Conservation (phyloP, 106 monocot species). For the Allium cepa region DNA sequence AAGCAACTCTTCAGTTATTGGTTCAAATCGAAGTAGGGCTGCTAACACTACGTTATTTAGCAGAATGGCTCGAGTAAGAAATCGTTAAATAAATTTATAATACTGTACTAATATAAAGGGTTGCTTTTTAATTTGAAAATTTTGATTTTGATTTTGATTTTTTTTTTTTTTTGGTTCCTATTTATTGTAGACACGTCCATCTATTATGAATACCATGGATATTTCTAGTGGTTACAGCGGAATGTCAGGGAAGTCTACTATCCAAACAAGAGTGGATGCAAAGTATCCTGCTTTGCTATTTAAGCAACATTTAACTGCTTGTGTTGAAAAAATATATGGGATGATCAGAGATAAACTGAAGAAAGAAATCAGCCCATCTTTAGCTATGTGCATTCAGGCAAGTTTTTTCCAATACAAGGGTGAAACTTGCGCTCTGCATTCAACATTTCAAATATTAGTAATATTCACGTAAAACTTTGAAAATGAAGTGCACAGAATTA, state of each 20-base stretch:
- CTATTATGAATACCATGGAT: constrained; percentile 39
- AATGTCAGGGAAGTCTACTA: constrained; percentile 42
- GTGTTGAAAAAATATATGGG: constrained; percentile 93
- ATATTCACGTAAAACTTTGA: no score
- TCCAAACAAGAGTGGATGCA: constrained; percentile 60
- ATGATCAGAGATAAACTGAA: constrained; percentile 84
- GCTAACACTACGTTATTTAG: constrained; percentile 49
- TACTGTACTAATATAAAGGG: no score
- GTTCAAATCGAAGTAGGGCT: constrained; percentile 38
- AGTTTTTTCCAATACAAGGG: background rate
- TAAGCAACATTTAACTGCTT: constrained; percentile 93
- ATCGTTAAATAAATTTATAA: background rate
- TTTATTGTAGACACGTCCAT: constrained; percentile 11
- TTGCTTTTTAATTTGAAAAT: background rate
- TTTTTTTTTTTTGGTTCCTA: background rate
- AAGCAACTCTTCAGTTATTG: constrained; percentile 35
- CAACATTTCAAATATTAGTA: no score
- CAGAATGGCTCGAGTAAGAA: constrained; percentile 51
- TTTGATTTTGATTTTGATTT: no score
- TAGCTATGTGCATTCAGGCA: constrained; percentile 93
- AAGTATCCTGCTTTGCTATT: constrained; percentile 93
- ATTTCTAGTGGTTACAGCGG: constrained; percentile 90
- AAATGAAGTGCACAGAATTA: no score
- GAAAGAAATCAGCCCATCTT: constrained; percentile 86
- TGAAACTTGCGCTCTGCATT: no score